These are phyloP conservation scores for Globisporangium cederbergense DNA, from an alignment of 352 stramenopile genomes.

Conservation along the genomic window DNA sequence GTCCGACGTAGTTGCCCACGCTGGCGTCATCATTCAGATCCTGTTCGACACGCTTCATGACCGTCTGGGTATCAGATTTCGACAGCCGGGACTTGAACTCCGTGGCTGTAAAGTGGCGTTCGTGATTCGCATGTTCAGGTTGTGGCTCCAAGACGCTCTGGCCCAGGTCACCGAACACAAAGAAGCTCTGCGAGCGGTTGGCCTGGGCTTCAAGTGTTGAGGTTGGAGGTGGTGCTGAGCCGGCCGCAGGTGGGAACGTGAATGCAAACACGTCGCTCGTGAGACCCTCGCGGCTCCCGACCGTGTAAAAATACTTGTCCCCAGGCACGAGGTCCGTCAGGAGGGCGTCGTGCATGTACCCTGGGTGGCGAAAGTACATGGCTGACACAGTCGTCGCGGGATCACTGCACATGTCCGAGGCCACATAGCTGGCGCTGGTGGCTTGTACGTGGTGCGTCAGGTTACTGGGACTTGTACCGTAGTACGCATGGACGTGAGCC, in stretches of 20 bases:
- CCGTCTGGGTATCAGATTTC: conserved; percentile 24
- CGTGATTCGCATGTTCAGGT: background rate
- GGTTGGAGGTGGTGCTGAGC: background rate
- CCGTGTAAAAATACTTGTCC: conserved; percentile 29
- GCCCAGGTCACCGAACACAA: conserved; percentile 32
- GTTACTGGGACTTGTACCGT: conserved; percentile 23
- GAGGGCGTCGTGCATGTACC: conserved; percentile 31
- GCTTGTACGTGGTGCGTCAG: conserved; percentile 15
- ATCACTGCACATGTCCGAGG: conserved; percentile 25
- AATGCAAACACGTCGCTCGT: conserved; percentile 25
- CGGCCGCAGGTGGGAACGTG: conserved; percentile 20
- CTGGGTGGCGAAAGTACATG: conserved; percentile 30
- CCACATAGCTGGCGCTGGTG: conserved; percentile 19
- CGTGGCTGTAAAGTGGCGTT: conserved; percentile 1
- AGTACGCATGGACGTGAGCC: conserved; percentile 31
- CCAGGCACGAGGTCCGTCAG: conserved; percentile 23
- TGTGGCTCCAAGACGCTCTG: conserved; percentile 17
- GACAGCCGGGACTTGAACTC: conserved; percentile 13
- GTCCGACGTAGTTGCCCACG: conserved; percentile 29
- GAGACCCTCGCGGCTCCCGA: conserved; percentile 34
- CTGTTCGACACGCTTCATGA: conserved; percentile 33
- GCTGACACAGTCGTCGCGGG: conserved; percentile 19
- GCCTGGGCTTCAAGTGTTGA: background rate
- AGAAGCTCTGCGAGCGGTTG: conserved; percentile 21
- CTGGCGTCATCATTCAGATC: conserved; percentile 21